Evolutionary conservation across 768 basidiomycete genomes (phyloP), one percentile per base, ranked within the genome.

Genomic region (Leucocoprinus leucothites): DNA sequence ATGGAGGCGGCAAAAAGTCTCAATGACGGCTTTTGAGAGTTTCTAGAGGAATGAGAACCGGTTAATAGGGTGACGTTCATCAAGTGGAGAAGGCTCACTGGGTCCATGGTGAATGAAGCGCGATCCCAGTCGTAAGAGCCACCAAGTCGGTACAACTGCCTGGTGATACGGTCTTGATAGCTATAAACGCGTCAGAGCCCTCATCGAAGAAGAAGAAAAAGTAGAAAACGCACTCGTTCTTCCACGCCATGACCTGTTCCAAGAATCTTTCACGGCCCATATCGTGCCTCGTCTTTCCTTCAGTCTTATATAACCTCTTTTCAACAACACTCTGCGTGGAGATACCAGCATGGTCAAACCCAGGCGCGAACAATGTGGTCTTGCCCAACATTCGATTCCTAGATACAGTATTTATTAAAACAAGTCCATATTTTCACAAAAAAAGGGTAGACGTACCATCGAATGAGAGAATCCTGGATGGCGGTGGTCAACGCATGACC

Each of bases 321-420:
- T 98, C 97, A 1, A 98, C 96, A 14, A 99, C 96, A 43, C 91
- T 91, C 71, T 99, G 97, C 0, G 97, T 98, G 0, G 95, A 95
- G 58, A 99, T 98, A 55, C 96, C 95, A 0, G 97, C 97, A 64
- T 99, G 97, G 70, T 99, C 97, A 65, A 95, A 99, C 14, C 97
- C 97, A 0, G 97, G 97, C 1, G 86, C 82, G 65, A 89, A 98
- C 0, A 98, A 76, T 0, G 90, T 88, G 9, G 91, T 92, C 71
- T 86, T 91, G 1, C 96, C 96, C 38, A 89, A 74, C 97, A 98
- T 99, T 31, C 96, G 92, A 68, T 94, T 93, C 93, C 91, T 94
- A 53, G 16, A 24, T 24, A 18, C n/a, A 34, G n/a, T 3, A 38
- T 3, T 13, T 14, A 11, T 51, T 8, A 45, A 19, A 11, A 5